A percentile compares a stretch with the other conserved stretches of the same genome.
phyloP scores from a whole-genome alignment of 129 eudicot species.

The Tagetes patula region DNA sequence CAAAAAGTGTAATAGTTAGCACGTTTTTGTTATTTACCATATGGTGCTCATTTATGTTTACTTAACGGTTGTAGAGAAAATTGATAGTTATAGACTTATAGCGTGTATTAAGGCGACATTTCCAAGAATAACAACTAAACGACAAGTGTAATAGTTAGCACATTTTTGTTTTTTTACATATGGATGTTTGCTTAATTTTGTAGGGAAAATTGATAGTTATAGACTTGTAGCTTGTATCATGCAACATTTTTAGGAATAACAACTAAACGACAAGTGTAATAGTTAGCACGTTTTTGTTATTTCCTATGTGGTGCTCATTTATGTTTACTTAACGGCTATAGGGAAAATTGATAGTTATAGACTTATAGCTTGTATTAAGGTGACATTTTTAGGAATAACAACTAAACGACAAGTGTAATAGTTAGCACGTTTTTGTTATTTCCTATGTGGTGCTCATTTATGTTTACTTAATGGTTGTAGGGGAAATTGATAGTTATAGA shows the following conservation, averaged over 20 bases:
- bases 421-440: constrained; percentile 4
- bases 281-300: constrained; percentile 5
- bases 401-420: background rate
- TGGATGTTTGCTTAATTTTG: constrained; percentile 1
- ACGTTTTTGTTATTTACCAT: background rate
- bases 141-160: background rate
- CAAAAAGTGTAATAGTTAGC: background rate
- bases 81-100: background rate
- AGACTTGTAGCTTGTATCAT: too few species aligned
- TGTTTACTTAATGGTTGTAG: constrained; percentile 1
- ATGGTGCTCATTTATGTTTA: constrained; percentile 3
- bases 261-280: background rate
- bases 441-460: background rate
- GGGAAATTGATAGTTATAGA: background rate
- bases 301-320: background rate
- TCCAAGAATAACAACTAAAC: background rate
- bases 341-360: too few species aligned
- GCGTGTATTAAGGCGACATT: background rate
- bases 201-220: too few species aligned
- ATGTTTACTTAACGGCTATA: constrained; percentile 7
- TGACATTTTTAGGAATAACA: too few species aligned
- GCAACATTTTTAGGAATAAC: too few species aligned
- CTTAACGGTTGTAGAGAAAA: constrained; percentile 1
- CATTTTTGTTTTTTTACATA: background rate
- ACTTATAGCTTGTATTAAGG: too few species aligned